phyloP scores from a whole-genome alignment of 164 flowering plant species.

The Umbellularia californica region DNA sequence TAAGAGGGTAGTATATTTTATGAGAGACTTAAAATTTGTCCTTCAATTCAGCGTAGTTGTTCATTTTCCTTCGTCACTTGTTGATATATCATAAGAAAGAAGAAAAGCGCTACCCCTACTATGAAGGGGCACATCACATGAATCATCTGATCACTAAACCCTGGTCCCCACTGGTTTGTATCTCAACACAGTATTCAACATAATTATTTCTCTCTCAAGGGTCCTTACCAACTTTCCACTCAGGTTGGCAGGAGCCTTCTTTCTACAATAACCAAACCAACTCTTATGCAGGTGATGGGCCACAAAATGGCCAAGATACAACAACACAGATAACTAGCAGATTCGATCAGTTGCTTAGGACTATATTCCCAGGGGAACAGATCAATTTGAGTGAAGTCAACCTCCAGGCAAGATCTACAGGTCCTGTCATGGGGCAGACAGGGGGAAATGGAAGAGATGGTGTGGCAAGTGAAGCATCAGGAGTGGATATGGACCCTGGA shows the following conservation, averaged over 20 bases:
- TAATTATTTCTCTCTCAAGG: slow-evolving; percentile 14
- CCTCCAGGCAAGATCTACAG: slow-evolving; percentile 14
- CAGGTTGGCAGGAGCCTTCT: slow-evolving; percentile 17
- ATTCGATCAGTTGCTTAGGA: slow-evolving; percentile 35
- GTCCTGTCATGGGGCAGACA: slow-evolving; percentile 13
- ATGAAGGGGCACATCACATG: neutral
- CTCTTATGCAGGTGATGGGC: slow-evolving; percentile 20
- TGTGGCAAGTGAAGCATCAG: slow-evolving; percentile 23
- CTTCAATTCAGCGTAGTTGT: neutral
- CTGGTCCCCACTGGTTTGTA: neutral
- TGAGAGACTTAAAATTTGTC: neutral
- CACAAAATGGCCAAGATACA: slow-evolving; percentile 19
- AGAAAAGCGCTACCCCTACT: neutral
- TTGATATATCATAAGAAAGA: too few species aligned
- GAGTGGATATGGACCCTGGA: slow-evolving; percentile 37
- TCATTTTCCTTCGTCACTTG: too few species aligned
- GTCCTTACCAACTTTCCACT: slow-evolving; percentile 14
- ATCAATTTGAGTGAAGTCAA: slow-evolving; percentile 15
- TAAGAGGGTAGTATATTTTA: too few species aligned
- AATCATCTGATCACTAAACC: neutral
- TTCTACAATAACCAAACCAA: slow-evolving; percentile 8
- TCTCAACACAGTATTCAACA: neutral
- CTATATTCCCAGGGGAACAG: slow-evolving; percentile 29
- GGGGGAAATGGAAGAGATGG: slow-evolving; percentile 17
- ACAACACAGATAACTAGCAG: slow-evolving; percentile 21